Base-by-base conservation (phyloP, 768 basidiomycete species). In the Podaxis sp. region DNA sequence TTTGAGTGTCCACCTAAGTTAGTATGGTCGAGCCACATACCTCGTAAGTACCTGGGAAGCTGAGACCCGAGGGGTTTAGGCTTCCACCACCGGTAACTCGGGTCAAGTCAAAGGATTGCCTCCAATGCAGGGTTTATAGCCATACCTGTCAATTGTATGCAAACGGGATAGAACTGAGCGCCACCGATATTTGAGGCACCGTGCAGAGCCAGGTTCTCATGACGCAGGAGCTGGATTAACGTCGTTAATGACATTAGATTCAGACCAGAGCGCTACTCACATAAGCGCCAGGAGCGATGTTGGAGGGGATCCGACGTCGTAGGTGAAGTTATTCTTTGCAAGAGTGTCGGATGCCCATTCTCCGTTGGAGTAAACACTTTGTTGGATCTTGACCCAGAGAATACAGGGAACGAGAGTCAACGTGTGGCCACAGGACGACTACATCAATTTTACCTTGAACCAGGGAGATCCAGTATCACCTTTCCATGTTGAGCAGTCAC, bases 81-180 rank as follows among this genome's bases (percentile, higher is more conserved):
- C 66, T 67, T 24, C 76, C 76, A 44, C 77, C 76, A 28, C 74
- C 74, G 44, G 75, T 76, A 1, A 78, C 75, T 72, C 15, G 17
- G 6, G 44, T 20, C 48, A 60, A 13, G 13, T 50, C 48, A 50
- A 13, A 56, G 56, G n/a, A 56, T 22, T 54, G 37, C 56, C 15
- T 36, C 13, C 13, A 2, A 24, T 22, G 20, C 40, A 33, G 33
- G 28, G 26, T 26, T n/a, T 10, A 28, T 30, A 12, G 1, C 38
- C 40, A 37, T 65, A 72, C 73, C 69, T 5, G 74, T 76, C 24
- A 78, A 65, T 56, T 78, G 76, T n/a, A 78, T 71, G 67, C 76
- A 78, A 22, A 76, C 75, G 56, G 77, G 76, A 58, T 78, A 78
- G 69, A 78, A 78, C 53, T 78, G 76, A 33, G 77, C 75, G 15